Evolutionary conservation across 139 green algal genomes (phyloP).

Genomic region (Dunaliella primolecta): DNA sequence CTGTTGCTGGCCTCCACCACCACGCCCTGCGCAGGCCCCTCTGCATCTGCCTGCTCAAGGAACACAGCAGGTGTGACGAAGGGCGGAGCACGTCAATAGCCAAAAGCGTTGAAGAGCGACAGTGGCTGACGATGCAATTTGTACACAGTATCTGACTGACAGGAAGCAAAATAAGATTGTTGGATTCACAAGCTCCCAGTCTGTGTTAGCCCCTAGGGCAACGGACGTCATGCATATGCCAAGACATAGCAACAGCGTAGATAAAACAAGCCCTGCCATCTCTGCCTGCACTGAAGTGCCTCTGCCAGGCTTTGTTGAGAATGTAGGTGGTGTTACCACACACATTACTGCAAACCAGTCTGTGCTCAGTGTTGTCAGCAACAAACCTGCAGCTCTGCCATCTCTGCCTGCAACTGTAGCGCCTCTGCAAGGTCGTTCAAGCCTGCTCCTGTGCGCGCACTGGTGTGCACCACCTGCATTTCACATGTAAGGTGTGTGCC

Average conservation of each 20-base stretch:
- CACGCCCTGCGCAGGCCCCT: constrained; percentile 53
- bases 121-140: no score
- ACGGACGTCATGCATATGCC: no score
- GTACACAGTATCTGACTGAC: no score
- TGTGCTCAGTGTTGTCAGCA: no score
- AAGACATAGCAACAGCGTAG: neutral
- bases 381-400: neutral
- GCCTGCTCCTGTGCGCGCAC: constrained; percentile 54
- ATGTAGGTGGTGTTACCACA: no score
- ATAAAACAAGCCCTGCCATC: neutral
- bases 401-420: constrained; percentile 70
- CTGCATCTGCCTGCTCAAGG: constrained; percentile 69
- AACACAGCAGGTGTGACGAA: constrained; percentile 70
- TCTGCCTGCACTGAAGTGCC: neutral
- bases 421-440: constrained; percentile 83
- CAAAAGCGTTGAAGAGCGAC: no score
- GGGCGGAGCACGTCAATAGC: neutral
- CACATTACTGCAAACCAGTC: no score
- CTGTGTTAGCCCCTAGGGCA: no score
- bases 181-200: no score
- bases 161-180: no score
- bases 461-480: constrained; percentile 62
- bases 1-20: constrained; percentile 85
- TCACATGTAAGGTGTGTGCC: no score
- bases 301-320: neutral